Conservation (phyloP, 1,284 basidiomycete species). For the Apiotrichum mycotoxinovorans region DNA sequence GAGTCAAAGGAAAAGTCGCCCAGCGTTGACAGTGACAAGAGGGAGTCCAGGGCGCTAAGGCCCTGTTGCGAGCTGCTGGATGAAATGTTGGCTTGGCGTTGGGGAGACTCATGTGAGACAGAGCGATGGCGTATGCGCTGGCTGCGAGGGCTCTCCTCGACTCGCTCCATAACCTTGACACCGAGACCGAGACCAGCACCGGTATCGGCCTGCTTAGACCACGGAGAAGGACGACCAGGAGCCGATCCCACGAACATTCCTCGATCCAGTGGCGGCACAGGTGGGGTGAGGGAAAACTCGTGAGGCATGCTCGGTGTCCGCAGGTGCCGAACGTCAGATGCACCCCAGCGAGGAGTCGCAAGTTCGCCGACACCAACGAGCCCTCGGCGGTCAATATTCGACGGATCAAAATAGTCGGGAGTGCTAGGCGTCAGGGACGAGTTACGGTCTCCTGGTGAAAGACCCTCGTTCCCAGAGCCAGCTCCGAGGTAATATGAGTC, state of each 20-base stretch:
- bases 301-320: conserved; percentile 47
- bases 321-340: conserved; percentile 40
- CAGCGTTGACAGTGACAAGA: conserved; percentile 27
- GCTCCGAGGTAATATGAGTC: conserved; percentile 31
- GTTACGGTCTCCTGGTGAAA: conserved; percentile 10
- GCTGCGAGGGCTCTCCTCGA: conserved; percentile 25
- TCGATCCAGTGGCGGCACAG: conserved; percentile 20
- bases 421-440: conserved; percentile 29
- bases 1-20: conserved; percentile 43
- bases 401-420: conserved; percentile 58
- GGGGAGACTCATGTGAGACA: conserved; percentile 20
- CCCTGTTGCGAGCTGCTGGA: conserved; percentile 7
- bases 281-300: conserved; percentile 26
- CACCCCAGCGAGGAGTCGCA: conserved; percentile 90
- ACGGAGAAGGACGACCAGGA: conserved; percentile 8
- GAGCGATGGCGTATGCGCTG: conserved; percentile 17
- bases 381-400: conserved; percentile 76
- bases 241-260: conserved; percentile 15
- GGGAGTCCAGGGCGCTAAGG: conserved; percentile 10
- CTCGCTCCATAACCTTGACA: conserved; percentile 26
- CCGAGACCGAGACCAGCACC: background rate
- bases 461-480: conserved; percentile 2
- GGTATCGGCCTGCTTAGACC: conserved; percentile 13
- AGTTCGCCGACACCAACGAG: conserved; percentile 94
- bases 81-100: conserved; percentile 3